A percentile compares a stretch with the other conserved stretches of the same genome.
phyloP scores from a whole-genome alignment of 1,284 basidiomycete species.

The Kwoniella shivajii region DNA sequence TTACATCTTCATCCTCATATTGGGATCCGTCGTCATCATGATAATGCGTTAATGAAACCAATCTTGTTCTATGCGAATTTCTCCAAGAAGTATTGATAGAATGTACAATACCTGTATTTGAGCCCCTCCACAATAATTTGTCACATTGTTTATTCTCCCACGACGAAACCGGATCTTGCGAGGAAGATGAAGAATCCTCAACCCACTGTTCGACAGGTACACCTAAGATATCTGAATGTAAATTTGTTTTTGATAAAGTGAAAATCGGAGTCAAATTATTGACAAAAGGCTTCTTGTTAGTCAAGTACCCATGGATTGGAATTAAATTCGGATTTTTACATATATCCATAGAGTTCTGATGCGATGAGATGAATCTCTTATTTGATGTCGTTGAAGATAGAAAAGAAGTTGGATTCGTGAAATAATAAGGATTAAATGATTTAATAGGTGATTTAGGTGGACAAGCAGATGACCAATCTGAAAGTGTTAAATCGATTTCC shows the following conservation, averaged over 20 bases:
- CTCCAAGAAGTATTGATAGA: constrained; percentile 36
- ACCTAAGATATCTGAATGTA: constrained; percentile 50
- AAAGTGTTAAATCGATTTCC: constrained; percentile 31
- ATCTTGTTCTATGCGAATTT: constrained; percentile 41
- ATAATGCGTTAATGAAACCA: constrained; percentile 26
- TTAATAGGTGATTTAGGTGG: constrained; percentile 17
- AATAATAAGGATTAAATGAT: not conserved
- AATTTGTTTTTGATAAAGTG: constrained; percentile 44
- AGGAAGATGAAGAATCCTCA: constrained; percentile 17
- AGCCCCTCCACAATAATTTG: constrained; percentile 48
- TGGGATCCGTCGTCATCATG: not conserved
- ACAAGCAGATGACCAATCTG: constrained; percentile 37
- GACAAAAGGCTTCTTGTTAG: constrained; percentile 33
- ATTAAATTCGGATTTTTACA: constrained; percentile 45
- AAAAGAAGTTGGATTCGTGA: constrained; percentile 1
- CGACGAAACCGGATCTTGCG: not conserved
- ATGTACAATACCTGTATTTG: constrained; percentile 47
- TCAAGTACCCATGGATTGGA: constrained; percentile 39
- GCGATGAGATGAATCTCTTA: constrained; percentile 46
- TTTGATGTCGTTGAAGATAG: constrained; percentile 3
- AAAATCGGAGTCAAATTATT: constrained; percentile 42
- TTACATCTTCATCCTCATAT: too few relatives aligned
- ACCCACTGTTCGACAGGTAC: constrained; percentile 52
- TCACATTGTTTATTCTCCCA: constrained; percentile 39
- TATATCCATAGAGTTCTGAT: constrained; percentile 38